Evolutionary conservation across 139 green algal species (phyloP), one percentile per base, ranked within the genome.

Genomic region (Micractinium conductrix): DNA sequence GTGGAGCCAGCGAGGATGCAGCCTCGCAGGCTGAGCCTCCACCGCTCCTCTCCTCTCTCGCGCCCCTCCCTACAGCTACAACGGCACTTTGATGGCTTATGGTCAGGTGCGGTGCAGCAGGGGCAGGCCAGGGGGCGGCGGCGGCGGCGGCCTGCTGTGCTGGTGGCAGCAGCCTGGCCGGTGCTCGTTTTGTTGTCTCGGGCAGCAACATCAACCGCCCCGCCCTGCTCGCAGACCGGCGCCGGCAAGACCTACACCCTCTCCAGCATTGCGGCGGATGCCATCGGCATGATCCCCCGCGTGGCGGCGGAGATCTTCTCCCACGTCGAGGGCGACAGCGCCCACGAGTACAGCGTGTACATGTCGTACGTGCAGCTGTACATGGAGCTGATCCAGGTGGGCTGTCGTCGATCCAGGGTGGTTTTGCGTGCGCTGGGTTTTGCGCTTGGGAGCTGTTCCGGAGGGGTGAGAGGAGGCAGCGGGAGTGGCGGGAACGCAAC

Each of bases 291-390:
- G 89, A 96, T 97, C 62, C 94, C 95, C 1, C 88, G 92, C 30
- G 94, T 93, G 0, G 84, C 89, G 0, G 88, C 91, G 0, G 92
- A 97, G 69, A 87, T 97, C 14, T 98, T 98, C 78, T 84, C 87
- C 28, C 79, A 85, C 38, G 90, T 95, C 1, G 58, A 75, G 16
- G 73, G 67, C 0, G 94, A 97, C 84, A 44, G 60, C 0, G 44
- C 83, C 7, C 80, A 96, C 81, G 84, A 87, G n/a, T 95, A 95
- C 87, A 90, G 53, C 37, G 89, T 96, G 24, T 87, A 87, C 62
- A 96, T 98, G 89, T 94, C 89, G 19, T 97, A 96, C 82, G 91
- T 98, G 33, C 94, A 98, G 81, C 95, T 98, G 76, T 97, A 97
- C 88, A 95, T 95, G 90, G 94, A 98, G 85, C 84, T 94, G 45